Conservation (phyloP, 176 grass and related monocot species). For the Triticum urartu region DNA sequence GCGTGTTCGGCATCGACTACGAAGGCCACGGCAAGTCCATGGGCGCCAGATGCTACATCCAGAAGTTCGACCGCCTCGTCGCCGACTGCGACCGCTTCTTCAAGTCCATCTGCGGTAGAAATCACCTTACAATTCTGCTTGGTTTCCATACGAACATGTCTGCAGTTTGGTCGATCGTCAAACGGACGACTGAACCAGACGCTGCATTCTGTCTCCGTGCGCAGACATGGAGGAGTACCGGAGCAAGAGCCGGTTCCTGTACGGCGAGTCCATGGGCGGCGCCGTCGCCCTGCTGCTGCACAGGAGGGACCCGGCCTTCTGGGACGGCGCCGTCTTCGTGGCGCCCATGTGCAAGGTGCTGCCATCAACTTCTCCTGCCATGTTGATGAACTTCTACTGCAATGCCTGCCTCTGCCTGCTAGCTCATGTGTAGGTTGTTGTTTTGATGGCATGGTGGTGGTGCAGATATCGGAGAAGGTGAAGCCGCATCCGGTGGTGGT, state of each 20-base stretch:
- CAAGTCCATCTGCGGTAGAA: constrained; percentile 81
- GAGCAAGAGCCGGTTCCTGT: constrained; percentile 77
- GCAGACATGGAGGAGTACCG: constrained; percentile 57
- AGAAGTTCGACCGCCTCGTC: constrained; percentile 62
- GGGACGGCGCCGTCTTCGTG: constrained; percentile 78
- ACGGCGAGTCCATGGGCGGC: constrained; percentile 93
- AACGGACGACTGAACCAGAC: neutral
- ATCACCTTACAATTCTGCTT: neutral
- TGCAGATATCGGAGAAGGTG: constrained; percentile 88
- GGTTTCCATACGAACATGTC: neutral
- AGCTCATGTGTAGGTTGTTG: neutral
- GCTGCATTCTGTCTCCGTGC: neutral
- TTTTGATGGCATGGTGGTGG: too few species aligned
- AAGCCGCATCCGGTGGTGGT: constrained; percentile 75
- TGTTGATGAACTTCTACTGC: neutral
- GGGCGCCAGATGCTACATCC: constrained; percentile 79
- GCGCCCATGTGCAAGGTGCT: constrained; percentile 95
- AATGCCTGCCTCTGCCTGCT: neutral
- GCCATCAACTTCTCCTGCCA: neutral
- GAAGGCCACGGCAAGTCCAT: constrained; percentile 84
- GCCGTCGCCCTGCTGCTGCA: constrained; percentile 71
- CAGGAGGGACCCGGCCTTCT: constrained; percentile 72
- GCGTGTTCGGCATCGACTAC: constrained; percentile 82
- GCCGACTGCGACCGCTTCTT: constrained; percentile 70
- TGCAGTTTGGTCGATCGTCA: neutral